A percentile compares a stretch with the other conserved stretches of the same genome.
phyloP scores from a whole-genome alignment of 2,329 filamentous ascomycete genomes.

The Xylariaceae sp. region DNA sequence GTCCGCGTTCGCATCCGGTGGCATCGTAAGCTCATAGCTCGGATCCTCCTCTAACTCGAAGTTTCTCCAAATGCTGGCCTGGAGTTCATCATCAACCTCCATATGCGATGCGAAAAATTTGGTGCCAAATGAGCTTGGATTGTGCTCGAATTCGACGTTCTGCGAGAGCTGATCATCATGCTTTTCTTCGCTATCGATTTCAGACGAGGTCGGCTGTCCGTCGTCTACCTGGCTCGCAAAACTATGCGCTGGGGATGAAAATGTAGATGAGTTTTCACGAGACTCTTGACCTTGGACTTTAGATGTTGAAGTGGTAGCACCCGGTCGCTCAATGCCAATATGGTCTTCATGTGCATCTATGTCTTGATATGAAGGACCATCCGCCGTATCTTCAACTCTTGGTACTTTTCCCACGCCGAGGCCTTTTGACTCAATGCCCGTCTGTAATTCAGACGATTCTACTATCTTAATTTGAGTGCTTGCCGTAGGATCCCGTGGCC shows the following conservation, averaged over 20 bases:
- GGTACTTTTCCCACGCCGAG: background rate
- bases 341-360: background rate
- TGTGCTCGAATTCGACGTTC: background rate
- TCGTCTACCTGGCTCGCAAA: constrained; percentile 23
- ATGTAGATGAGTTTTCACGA: background rate
- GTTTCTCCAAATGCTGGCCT: constrained; percentile 28
- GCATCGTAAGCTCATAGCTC: background rate
- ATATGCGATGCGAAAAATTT: constrained; percentile 26
- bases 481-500: background rate
- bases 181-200: constrained; percentile 7
- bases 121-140: constrained; percentile 7
- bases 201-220: constrained; percentile 15
- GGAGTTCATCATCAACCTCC: constrained; percentile 29
- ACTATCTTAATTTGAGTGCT: constrained; percentile 13
- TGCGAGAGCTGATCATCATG: background rate
- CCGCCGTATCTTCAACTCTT: background rate
- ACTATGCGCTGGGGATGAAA: constrained; percentile 19
- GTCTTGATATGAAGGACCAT: constrained; percentile 1
- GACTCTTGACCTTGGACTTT: background rate
- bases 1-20: background rate
- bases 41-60: constrained; percentile 15
- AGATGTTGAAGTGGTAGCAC: background rate
- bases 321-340: background rate
- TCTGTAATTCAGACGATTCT: constrained; percentile 12
- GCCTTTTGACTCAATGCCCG: constrained; percentile 2